A percentile compares a stretch with the other conserved stretches of the same genome.
Conservation (phyloP, 805 yeast species). For the Wickerhamiella slavikovae region DNA sequence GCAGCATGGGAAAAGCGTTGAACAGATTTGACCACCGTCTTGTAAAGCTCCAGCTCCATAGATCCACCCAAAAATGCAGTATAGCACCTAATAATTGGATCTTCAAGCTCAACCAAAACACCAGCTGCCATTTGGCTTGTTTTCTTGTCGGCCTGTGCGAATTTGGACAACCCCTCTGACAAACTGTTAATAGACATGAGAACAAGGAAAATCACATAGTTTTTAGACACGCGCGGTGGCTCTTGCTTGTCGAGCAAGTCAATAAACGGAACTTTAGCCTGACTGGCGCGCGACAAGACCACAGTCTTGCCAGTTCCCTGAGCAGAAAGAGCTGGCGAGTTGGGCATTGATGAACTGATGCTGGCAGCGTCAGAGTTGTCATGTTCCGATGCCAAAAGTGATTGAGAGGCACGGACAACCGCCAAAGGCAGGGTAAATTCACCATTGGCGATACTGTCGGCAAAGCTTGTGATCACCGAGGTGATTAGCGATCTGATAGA, state of each 20-base stretch:
- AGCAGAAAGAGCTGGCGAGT: background rate
- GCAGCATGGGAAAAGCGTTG: conserved; percentile 70
- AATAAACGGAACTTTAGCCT: conserved; percentile 26
- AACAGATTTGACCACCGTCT: conserved; percentile 42
- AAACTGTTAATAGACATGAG: conserved; percentile 30
- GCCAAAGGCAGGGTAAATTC: conserved; percentile 5
- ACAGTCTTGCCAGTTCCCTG: background rate
- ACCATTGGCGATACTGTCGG: conserved; percentile 5
- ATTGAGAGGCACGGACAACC: background rate
- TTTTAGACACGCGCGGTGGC: conserved; percentile 45
- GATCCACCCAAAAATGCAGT: conserved; percentile 39
- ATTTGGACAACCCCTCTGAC: conserved; percentile 48
- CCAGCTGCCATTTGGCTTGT: background rate
- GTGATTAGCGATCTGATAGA: background rate
- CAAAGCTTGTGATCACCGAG: conserved; percentile 1
- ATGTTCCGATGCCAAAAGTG: too few species aligned
- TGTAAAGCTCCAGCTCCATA: conserved; percentile 52
- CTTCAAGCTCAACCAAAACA: conserved; percentile 2
- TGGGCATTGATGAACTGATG: background rate
- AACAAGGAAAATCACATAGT: conserved; percentile 41
- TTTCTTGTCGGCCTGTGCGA: conserved; percentile 5
- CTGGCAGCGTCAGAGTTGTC: background rate
- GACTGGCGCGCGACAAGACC: conserved; percentile 5
- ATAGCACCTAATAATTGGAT: conserved; percentile 24
- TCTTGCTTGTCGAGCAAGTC: conserved; percentile 68